A percentile compares a stretch with the other conserved stretches of the same genome.
Evolutionary conservation across 2,329 filamentous ascomycete genomes (phyloP).

Genomic region (Penicillium olsonii): DNA sequence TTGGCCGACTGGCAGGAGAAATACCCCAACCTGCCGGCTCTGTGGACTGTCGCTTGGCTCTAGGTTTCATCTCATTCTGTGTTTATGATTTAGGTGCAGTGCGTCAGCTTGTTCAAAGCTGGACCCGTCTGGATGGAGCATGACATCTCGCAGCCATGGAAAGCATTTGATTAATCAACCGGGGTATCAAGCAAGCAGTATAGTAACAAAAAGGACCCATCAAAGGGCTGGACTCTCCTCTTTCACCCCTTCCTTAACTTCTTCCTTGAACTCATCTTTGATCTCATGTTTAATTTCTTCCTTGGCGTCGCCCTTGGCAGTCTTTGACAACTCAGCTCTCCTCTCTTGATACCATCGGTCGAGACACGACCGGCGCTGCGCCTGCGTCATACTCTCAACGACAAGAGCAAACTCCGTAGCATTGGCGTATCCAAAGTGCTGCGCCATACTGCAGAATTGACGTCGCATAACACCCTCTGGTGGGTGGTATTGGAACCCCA

Average conservation of each 20-base stretch:
- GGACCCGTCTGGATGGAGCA: slow-evolving; percentile 1
- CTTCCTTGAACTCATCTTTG: slow-evolving; percentile 1
- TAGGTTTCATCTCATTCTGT: slow-evolving; percentile 46
- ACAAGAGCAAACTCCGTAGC: slow-evolving; percentile 84
- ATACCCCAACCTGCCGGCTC: slow-evolving; percentile 85
- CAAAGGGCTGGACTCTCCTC: not conserved
- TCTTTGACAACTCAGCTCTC: slow-evolving; percentile 49
- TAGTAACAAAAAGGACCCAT: not conserved
- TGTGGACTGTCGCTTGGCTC: slow-evolving; percentile 96
- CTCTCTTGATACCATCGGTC: slow-evolving; percentile 77
- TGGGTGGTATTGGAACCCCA: slow-evolving; percentile 68
- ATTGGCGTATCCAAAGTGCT: slow-evolving; percentile 71
- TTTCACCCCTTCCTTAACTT: not conserved
- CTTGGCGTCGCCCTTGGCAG: slow-evolving; percentile 1
- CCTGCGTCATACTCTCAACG: slow-evolving; percentile 88
- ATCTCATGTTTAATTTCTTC: slow-evolving; percentile 1
- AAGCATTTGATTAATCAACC: not conserved
- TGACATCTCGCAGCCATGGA: not conserved
- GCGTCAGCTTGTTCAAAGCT: not conserved
- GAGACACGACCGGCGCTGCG: slow-evolving; percentile 73
- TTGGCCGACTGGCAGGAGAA: slow-evolving; percentile 90
- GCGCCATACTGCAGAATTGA: slow-evolving; percentile 91
- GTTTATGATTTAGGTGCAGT: not conserved
- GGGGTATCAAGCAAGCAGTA: slow-evolving; percentile 7
- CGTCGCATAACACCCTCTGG: slow-evolving; percentile 71